These are phyloP conservation scores for Nemania diffusa DNA, from an alignment of 2,329 filamentous ascomycete genomes.

Conservation along the genomic window DNA sequence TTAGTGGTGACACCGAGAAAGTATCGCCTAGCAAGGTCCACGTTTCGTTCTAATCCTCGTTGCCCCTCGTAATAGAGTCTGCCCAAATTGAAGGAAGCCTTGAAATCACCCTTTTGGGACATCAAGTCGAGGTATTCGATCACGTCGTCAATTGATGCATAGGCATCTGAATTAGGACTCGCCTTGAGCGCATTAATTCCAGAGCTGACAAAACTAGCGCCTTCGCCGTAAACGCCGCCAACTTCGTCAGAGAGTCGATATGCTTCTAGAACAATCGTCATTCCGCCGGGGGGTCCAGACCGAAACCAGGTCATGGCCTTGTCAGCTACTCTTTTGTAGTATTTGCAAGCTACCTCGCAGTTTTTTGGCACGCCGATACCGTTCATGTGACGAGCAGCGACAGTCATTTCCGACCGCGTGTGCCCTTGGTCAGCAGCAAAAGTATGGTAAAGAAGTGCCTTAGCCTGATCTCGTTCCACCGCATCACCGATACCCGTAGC, in stretches of 20 bases:
- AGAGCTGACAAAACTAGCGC: conserved; percentile 88
- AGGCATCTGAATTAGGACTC: conserved; percentile 78
- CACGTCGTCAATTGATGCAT: conserved; percentile 90
- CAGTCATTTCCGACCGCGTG: conserved; percentile 89
- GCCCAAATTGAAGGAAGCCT: conserved; percentile 86
- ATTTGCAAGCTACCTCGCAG: conserved; percentile 84
- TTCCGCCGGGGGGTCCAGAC: conserved; percentile 89
- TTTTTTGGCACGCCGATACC: conserved; percentile 87
- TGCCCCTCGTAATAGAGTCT: conserved; percentile 90
- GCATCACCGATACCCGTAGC: conserved; percentile 88
- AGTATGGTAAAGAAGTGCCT: conserved; percentile 91
- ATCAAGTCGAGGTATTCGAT: conserved; percentile 93
- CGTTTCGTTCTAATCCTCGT: conserved; percentile 76
- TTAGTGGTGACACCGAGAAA: conserved; percentile 82
- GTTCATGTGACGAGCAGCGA: conserved; percentile 84
- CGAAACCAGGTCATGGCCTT: conserved; percentile 90
- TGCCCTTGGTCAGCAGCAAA: conserved; percentile 89
- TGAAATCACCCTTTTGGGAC: conserved; percentile 88
- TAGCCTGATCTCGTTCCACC: conserved; percentile 87
- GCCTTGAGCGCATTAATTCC: conserved; percentile 82
- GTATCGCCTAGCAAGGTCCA: conserved; percentile 79
- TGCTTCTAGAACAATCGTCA: conserved; percentile 78
- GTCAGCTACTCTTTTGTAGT: conserved; percentile 93
- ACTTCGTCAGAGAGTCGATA: conserved; percentile 90
- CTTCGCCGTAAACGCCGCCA: conserved; percentile 94